phyloP scores from a whole-genome alignment of 768 basidiomycete genomes.

The Russula sp. region DNA sequence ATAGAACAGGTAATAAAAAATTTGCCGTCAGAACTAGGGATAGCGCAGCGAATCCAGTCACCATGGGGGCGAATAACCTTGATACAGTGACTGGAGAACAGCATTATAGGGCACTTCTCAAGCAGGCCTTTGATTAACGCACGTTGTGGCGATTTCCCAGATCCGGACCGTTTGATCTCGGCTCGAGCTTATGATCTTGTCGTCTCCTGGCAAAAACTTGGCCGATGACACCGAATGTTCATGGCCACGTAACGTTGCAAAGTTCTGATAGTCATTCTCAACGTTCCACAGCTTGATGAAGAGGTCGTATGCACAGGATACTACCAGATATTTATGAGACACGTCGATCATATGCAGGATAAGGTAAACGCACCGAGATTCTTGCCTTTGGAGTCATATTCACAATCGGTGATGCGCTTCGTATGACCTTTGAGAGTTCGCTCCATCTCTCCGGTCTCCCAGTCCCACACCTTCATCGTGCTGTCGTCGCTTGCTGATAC shows the following conservation, averaged over 20 bases:
- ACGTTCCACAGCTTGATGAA: conserved; percentile 54
- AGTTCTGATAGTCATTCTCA: conserved; percentile 48
- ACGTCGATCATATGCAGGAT: neutral
- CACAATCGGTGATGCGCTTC: conserved; percentile 48
- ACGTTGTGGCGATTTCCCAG: conserved; percentile 52
- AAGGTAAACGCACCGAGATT: conserved; percentile 35
- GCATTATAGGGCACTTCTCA: neutral
- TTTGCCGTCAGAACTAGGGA: conserved; percentile 36
- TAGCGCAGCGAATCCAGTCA: conserved; percentile 43
- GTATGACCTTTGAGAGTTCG: conserved; percentile 55
- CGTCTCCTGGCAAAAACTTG: conserved; percentile 46
- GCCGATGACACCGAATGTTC: conserved; percentile 52
- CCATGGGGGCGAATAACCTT: conserved; percentile 43
- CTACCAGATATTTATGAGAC: conserved; percentile 25
- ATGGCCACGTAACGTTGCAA: conserved; percentile 48
- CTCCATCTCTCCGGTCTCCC: conserved; percentile 55
- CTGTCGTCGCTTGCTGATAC: conserved; percentile 50
- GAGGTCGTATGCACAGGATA: conserved; percentile 51
- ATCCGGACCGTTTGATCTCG: conserved; percentile 47
- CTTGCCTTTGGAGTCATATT: conserved; percentile 47
- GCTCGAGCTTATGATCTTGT: conserved; percentile 45
- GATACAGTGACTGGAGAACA: conserved; percentile 39
- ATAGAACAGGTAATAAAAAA: conserved; percentile 44
- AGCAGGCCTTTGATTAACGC: conserved; percentile 17
- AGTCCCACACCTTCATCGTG: conserved; percentile 55